Evolutionary conservation across 768 basidiomycete genomes (phyloP), one percentile per base, ranked within the genome.

Genomic region (Leccinum fibrillosum): DNA sequence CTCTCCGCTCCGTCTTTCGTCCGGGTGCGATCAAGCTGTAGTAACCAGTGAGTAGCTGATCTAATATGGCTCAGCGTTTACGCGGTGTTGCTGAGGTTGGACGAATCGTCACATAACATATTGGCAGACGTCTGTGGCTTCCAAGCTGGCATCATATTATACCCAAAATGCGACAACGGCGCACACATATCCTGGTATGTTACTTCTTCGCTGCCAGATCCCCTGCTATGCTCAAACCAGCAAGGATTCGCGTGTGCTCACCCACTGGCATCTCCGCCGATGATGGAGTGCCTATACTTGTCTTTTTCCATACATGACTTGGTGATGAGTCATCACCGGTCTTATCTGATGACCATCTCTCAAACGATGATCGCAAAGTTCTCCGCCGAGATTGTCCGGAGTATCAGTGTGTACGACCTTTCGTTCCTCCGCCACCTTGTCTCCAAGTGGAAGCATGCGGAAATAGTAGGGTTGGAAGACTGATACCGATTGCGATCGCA

Each of bases 271-370:
- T 88, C 88, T 34, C 69, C 81, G 50, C 69, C 74, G 45, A 76
- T 89, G 52, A 74, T 86, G 56, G 76, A 80, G 49, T 80, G 83
- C 15, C 69, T 92, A 53, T 68, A 85, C 48, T 69, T 76, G 17
- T 82, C 82, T 32, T 75, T 77, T 13, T 78, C 79, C 4, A 71
- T 86, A 52, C 82, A 83, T 62, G 76, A 80, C 21, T 70, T 90
- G 12, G 84, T 84, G 1, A 69, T 82, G 51, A 73, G 77, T 45
- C 72, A 75, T 53, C 71, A 77, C 47, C 69, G 69, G 45, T 44
- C 66, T 55, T 73, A 70, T 63, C 74, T 76, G 61, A 61, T 68
- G 55, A 48, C 61, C 19, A 66, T 78, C 45, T 69, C 77, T 30
- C 71, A 75, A 64, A 69, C 74, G 58, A 72, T 79, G 39, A 62